These are phyloP conservation scores for Boeremia exigua DNA, from an alignment of 2,329 filamentous ascomycete species.

Conservation along the genomic window DNA sequence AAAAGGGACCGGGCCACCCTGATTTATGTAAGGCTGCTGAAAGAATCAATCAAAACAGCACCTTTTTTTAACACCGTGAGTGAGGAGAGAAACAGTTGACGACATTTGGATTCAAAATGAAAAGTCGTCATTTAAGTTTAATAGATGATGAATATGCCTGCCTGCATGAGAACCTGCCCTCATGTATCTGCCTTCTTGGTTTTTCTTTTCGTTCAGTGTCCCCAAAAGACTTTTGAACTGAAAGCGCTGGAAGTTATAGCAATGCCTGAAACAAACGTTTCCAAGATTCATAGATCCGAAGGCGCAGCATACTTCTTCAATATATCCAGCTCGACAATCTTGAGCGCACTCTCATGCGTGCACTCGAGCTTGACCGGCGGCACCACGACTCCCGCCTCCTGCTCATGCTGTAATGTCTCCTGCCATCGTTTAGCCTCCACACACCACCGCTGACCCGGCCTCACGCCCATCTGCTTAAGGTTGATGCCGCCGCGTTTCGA, in stretches of 20 bases:
- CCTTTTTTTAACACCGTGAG: no score
- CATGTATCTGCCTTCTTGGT: no score
- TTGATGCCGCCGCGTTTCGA: slow-evolving; percentile 18
- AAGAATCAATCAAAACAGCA: no score
- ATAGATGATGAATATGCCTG: no score
- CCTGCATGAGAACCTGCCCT: no score
- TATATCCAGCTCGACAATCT: slow-evolving; percentile 13
- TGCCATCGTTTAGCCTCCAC: slow-evolving; percentile 18
- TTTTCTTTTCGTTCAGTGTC: no score
- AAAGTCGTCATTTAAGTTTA: no score
- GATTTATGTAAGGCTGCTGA: not conserved
- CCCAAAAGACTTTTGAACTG: not conserved
- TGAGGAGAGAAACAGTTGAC: no score
- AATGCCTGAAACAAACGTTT: no score
- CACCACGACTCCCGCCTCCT: slow-evolving; percentile 11
- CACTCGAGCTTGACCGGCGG: slow-evolving; percentile 18
- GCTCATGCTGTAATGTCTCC: slow-evolving; percentile 13
- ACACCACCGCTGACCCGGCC: slow-evolving; percentile 22
- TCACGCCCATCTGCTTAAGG: slow-evolving; percentile 17
- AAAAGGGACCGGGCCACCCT: not conserved
- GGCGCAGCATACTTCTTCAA: slow-evolving; percentile 18
- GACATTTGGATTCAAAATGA: no score
- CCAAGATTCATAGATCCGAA: not conserved
- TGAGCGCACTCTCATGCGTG: slow-evolving; percentile 18
- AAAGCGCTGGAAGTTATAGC: no score